Percentiles rank a stretch among this genome's conserved stretches.
Conservation (phyloP, 2,329 filamentous ascomycete genomes). For the Sporothrix pseudoabietina region DNA sequence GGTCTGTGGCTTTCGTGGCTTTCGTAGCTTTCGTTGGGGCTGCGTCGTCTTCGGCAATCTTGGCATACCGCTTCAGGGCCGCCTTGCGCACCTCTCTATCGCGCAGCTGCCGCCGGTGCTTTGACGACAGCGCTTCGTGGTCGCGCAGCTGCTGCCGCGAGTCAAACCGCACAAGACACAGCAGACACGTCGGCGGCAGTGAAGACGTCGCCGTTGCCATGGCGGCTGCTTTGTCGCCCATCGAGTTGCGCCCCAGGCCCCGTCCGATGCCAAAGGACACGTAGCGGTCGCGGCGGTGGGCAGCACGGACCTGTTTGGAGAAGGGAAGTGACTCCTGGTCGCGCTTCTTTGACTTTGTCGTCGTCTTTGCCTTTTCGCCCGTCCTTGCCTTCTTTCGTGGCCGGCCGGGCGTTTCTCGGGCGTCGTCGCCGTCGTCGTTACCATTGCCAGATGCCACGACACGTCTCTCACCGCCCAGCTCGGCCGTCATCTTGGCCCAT, state of each 20-base stretch:
- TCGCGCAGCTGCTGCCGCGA: constrained; percentile 43
- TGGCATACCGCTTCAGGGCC: constrained; percentile 30
- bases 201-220: neutral
- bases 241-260: constrained; percentile 29
- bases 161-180: constrained; percentile 63
- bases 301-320: constrained; percentile 35
- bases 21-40: neutral
- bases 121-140: constrained; percentile 37
- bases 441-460: neutral
- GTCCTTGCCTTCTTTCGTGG: neutral
- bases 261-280: constrained; percentile 62
- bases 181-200: constrained; percentile 49
- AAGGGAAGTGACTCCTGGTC: neutral
- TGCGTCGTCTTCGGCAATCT: constrained; percentile 12
- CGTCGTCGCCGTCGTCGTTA: constrained; percentile 33
- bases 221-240: neutral
- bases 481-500: constrained; percentile 70
- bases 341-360: neutral
- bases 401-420: constrained; percentile 34
- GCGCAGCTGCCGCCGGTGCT: constrained; percentile 35
- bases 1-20: neutral
- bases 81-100: constrained; percentile 29
- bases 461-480: constrained; percentile 46
- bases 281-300: constrained; percentile 43
- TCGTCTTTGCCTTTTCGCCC: neutral